Evolutionary conservation across 768 basidiomycete species (phyloP).

Genomic region (Mycena leptocephala): DNA sequence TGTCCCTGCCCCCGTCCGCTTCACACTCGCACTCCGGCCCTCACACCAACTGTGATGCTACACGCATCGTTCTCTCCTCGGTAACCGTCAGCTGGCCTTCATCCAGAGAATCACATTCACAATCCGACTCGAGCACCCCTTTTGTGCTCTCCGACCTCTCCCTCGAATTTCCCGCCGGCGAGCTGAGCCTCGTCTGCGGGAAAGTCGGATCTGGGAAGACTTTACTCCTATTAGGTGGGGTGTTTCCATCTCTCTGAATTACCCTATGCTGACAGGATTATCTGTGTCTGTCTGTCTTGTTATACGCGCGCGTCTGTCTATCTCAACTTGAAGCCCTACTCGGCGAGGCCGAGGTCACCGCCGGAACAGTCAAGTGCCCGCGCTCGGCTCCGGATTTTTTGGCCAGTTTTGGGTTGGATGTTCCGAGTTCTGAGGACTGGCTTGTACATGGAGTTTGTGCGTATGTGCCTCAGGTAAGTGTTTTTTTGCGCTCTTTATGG

Average conservation of each 20-base stretch:
- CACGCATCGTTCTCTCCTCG: conserved; percentile 78
- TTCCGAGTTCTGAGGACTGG: conserved; percentile 75
- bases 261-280: background rate
- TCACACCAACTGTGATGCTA: conserved; percentile 57
- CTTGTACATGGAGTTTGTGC: conserved; percentile 84
- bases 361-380: conserved; percentile 87
- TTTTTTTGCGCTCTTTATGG: background rate
- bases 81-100: conserved; percentile 89
- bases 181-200: conserved; percentile 89
- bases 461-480: conserved; percentile 84
- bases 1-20: conserved; percentile 66
- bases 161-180: conserved; percentile 87
- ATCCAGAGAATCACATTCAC: conserved; percentile 44
- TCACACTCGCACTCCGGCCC: conserved; percentile 64
- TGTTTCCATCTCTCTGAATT: background rate
- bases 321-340: conserved; percentile 82
- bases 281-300: no score
- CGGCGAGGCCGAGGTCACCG: conserved; percentile 88
- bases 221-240: conserved; percentile 75
- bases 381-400: conserved; percentile 87
- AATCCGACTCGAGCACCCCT: conserved; percentile 54
- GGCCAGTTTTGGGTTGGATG: conserved; percentile 68
- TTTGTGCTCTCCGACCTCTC: conserved; percentile 86
- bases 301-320: no score
- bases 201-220: conserved; percentile 95